phyloP scores from a whole-genome alignment of 2,329 filamentous ascomycete species.

The Diaporthe longicolla region DNA sequence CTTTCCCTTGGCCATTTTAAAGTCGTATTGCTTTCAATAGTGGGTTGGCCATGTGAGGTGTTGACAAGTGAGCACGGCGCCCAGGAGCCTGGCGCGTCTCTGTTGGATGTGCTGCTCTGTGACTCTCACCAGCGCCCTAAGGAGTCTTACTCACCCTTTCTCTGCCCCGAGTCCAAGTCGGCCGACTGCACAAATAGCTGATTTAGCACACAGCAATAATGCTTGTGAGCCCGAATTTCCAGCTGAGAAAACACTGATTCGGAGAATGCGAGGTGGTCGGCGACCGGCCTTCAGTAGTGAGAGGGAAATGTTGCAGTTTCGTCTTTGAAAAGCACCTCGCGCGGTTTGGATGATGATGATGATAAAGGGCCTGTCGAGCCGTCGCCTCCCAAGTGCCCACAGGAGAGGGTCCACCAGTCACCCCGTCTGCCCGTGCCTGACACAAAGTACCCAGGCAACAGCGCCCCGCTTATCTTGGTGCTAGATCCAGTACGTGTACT shows the following conservation, averaged over 20 bases:
- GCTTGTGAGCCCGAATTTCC: background rate
- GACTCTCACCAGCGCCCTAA: background rate
- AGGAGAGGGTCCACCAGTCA: background rate
- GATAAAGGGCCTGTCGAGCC: background rate
- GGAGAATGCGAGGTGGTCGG: background rate
- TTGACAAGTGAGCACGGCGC: background rate
- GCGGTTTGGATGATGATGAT: background rate
- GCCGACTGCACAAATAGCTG: background rate
- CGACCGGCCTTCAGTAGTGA: background rate
- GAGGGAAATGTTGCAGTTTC: background rate
- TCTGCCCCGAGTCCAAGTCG: background rate
- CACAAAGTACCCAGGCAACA: background rate
- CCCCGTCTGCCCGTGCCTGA: background rate
- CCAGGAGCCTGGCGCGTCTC: background rate
- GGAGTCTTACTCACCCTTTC: background rate
- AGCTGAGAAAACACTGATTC: background rate
- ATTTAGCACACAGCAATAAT: background rate
- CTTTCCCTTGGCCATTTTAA: slow-evolving; percentile 45
- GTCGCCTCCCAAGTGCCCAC: slow-evolving; percentile 21
- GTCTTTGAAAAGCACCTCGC: background rate
- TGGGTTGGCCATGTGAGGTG: slow-evolving; percentile 6
- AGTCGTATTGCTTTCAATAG: background rate
- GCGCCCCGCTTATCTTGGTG: background rate
- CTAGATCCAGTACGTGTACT: background rate
- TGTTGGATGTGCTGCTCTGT: background rate